These are phyloP conservation scores for Penstemon davidsonii DNA, from an alignment of 257 asterid species.

Conservation along the genomic window DNA sequence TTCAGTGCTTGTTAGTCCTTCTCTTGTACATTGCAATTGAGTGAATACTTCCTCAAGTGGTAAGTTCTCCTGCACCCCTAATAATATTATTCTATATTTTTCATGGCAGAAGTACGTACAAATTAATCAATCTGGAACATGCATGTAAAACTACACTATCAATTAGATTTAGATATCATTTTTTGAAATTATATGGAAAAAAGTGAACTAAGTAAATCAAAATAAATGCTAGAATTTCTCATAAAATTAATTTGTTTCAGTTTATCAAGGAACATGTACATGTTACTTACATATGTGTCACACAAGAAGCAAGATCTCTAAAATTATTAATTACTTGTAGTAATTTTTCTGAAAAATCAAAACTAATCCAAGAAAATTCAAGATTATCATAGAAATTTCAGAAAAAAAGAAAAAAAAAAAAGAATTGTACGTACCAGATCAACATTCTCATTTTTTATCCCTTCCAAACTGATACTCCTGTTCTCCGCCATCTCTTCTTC, in stretches of 20 bases:
- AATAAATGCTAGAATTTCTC: too few species aligned
- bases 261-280: too few species aligned
- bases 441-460: constrained; percentile 65
- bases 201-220: not conserved
- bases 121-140: too few species aligned
- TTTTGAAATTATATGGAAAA: not conserved
- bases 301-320: not conserved
- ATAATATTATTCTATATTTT: not conserved
- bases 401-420: not conserved
- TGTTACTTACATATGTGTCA: not conserved
- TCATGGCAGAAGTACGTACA: not conserved
- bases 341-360: not conserved
- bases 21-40: constrained; percentile 63
- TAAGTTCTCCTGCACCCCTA: constrained; percentile 56
- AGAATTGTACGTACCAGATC: constrained; percentile 52
- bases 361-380: not conserved
- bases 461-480: constrained; percentile 53
- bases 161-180: too few species aligned
- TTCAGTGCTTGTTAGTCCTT: constrained; percentile 60
- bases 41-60: constrained; percentile 78
- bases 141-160: not conserved
- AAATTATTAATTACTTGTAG: too few species aligned
- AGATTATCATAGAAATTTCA: not conserved
- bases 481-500: constrained; percentile 35
- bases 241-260: too few species aligned